Evolutionary conservation across 176 grass and related monocot genomes (phyloP), one percentile per base, ranked within the genome.

Genomic region (Secale cereale): DNA sequence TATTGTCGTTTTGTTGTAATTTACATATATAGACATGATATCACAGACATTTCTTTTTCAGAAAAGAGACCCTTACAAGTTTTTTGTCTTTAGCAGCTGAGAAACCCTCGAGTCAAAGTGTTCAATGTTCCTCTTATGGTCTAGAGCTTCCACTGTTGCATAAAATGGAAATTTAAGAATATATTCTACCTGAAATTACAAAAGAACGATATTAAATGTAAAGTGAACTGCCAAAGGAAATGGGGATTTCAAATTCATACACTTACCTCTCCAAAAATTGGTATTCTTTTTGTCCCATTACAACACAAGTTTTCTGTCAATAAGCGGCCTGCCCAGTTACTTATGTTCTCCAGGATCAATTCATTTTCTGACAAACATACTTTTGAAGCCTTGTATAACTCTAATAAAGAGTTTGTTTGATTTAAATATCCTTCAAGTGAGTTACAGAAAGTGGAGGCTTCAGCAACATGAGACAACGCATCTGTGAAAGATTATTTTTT

Each of bases 321-420:
- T 64, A 92, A 79, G 2, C 59, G 70, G 19, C 82, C 85, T 71
- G 94, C 90, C 91, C 91, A 97, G 14, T 50, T 86, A 27, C 72
- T 76, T 71, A 97, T 65, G 48, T 78, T 88, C 80, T 97, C 79
- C 78, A 97, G 80, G 80, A 91, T 27, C 8, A 70, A n/a, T 28
- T 97, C 94, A 72, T 88, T 72, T 74, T 72, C 75, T 43, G 26
- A 86, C 75, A 94, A 71, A 78, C 73, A 88, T 12, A 89, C 61
- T 90, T 91, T 80, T 88, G 94, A 97, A 39, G 91, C 89, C 74
- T 81, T 91, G 74, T 97, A 90, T 46, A 97, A 69, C 88, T 97
- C 91, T 36, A 97, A 22, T 78, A 88, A 12, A 15, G 87, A 85
- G 72, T 83, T 84, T 69, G 89, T 84, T 77, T 94, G 85, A 88